Conservation (phyloP, 2,329 filamentous ascomycete genomes). For the Huntiella abstrusa region DNA sequence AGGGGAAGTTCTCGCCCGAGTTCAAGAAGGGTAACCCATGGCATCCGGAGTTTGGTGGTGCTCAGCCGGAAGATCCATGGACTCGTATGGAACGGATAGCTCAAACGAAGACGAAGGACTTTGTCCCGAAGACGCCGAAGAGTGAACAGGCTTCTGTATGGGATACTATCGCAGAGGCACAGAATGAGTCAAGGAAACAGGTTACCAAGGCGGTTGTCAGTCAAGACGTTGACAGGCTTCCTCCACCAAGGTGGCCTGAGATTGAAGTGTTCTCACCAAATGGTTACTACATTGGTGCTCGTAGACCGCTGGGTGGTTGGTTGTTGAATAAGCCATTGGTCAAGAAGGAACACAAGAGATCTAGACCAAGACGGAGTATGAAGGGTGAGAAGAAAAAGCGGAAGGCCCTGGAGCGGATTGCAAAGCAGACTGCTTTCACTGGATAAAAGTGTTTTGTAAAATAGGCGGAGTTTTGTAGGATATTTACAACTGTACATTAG, state of each 20-base stretch:
- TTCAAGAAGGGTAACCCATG: slow-evolving; percentile 4
- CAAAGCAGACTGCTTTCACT: slow-evolving; percentile 7
- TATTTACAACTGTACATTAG: neutral
- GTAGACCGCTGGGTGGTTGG: slow-evolving; percentile 55
- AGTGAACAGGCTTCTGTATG: slow-evolving; percentile 4
- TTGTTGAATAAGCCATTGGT: slow-evolving; percentile 35
- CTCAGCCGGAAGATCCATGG: slow-evolving; percentile 10
- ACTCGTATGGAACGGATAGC: slow-evolving; percentile 10
- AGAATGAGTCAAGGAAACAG: slow-evolving; percentile 10
- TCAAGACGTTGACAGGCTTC: neutral
- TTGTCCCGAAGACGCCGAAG: slow-evolving; percentile 9
- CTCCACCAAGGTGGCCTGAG: slow-evolving; percentile 33
- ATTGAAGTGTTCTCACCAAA: slow-evolving; percentile 75
- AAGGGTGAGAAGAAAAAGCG: slow-evolving; percentile 37
- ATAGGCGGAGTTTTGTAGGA: no score
- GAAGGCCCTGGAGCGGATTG: slow-evolving; percentile 20
- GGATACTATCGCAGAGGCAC: slow-evolving; percentile 5
- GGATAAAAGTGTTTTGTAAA: neutral
- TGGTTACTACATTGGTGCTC: slow-evolving; percentile 55
- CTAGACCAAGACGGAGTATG: slow-evolving; percentile 51
- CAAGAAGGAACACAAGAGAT: slow-evolving; percentile 28
- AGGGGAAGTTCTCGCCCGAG: slow-evolving; percentile 6
- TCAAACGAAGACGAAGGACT: slow-evolving; percentile 9
- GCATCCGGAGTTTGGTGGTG: slow-evolving; percentile 3
- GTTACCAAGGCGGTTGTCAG: neutral